These are phyloP conservation scores for Zygosaccharomyces sapae DNA, from an alignment of 1,139 yeast species.

Conservation along the genomic window DNA sequence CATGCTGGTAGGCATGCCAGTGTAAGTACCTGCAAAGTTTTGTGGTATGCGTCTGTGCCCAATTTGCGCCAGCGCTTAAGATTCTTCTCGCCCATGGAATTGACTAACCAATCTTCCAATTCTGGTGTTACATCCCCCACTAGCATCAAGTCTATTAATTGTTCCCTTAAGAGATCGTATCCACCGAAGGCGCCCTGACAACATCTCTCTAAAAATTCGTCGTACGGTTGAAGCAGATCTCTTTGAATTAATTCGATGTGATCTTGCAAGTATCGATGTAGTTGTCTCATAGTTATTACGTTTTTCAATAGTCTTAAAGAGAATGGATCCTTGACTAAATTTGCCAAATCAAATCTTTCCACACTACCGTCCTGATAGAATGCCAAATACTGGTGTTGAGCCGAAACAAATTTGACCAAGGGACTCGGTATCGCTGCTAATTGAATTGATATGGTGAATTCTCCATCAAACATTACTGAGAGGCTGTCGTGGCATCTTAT, in stretches of 20 bases:
- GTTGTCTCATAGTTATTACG: slow-evolving; percentile 13
- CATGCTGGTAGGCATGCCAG: slow-evolving; percentile 47
- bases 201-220: slow-evolving; percentile 15
- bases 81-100: slow-evolving; percentile 64
- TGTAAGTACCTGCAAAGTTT: slow-evolving; percentile 22
- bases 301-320: slow-evolving; percentile 9
- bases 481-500: slow-evolving; percentile 10
- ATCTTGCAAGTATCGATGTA: slow-evolving; percentile 13
- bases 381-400: slow-evolving; percentile 13
- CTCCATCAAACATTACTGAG: slow-evolving; percentile 18
- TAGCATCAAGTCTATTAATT: slow-evolving; percentile 18
- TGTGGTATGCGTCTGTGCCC: slow-evolving; percentile 38
- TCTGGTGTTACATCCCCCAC: slow-evolving; percentile 26
- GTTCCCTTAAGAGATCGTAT: slow-evolving; percentile 12
- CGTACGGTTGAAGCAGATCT: slow-evolving; percentile 18
- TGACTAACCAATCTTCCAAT: slow-evolving; percentile 47
- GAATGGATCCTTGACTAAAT: slow-evolving; percentile 6
- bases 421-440: background rate
- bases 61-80: slow-evolving; percentile 53
- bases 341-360: slow-evolving; percentile 9
- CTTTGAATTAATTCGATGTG: slow-evolving; percentile 18
- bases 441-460: slow-evolving; percentile 8
- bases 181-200: slow-evolving; percentile 17
- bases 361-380: slow-evolving; percentile 17
- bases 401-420: slow-evolving; percentile 7